Base-by-base conservation (phyloP, 2,329 filamentous ascomycete species). In the Exophiala sp. region DNA sequence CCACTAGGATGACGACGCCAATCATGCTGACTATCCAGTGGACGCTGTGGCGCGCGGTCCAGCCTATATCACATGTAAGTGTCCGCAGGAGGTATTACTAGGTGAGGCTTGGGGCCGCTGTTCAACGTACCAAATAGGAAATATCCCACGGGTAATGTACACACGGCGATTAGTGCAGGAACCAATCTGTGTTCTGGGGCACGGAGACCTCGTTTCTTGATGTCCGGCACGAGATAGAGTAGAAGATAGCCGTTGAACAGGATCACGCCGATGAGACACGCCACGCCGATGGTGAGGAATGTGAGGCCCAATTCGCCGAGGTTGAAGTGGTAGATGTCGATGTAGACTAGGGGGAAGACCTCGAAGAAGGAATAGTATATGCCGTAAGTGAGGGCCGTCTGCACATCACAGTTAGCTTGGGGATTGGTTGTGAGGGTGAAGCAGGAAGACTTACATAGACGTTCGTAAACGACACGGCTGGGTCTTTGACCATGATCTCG, bases 321-420 rank as follows among this genome's bases (percentile, higher is more conserved):
- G 50, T 74, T 78, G 77, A 87, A 84, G 64, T 72, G 68, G 68
- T 87, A 87, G 12, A 54, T 53, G 33, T 73, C 74, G 1, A 75
- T 75, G 65, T 84, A 87, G 48, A 87, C 82, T 9, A 85, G 71
- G 3, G 83, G 83, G 66, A 87, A 86, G 14, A 79, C 78, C 62
- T 86, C 83, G 64, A 87, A 87, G 69, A 78, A 86, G 5, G 71
- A 71, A 59, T 79, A 79, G 52, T 70, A 71, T 5, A 71, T 68
- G 5, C 61, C 69, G 50, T 71, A 86, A 59, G 81, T 77, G 59
- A 86, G 76, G 47, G 78, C 78, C 2, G 78, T 81, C 50, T 52
- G 24, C 43, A 20, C 11, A n/a, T 40, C 16, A n/a, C 42, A 29
- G 34, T 29, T 46, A 47, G 50, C 38, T 18, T 8, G 14, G 12